Percentiles rank a stretch among this genome's conserved stretches.
These are phyloP conservation scores for Zanthoxylum bungeanum DNA, from an alignment of 345 rosid genomes.

Conservation along the genomic window DNA sequence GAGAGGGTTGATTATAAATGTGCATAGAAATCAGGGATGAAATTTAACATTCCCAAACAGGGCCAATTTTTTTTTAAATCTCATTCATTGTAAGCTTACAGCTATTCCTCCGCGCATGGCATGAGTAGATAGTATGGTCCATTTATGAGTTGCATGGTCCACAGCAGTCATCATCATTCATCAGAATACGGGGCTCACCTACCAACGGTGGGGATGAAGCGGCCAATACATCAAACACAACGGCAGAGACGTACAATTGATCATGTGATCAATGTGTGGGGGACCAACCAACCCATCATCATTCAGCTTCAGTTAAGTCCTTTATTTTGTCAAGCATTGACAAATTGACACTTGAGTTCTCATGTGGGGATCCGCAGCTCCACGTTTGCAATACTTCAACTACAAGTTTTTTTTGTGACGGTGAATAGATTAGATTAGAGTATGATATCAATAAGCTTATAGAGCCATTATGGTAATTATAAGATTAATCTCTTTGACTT, in stretches of 20 bases:
- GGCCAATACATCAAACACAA: background rate
- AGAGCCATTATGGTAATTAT: background rate
- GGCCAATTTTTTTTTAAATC: background rate
- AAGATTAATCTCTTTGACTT: background rate
- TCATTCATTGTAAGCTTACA: background rate
- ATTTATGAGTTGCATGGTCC: background rate
- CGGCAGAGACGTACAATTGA: background rate
- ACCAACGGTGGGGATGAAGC: background rate
- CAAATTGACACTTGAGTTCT: background rate
- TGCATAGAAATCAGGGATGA: no score
- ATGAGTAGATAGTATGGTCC: background rate
- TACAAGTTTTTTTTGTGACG: background rate
- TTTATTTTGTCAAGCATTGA: no score
- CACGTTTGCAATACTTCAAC: background rate
- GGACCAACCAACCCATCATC: slow-evolving; percentile 3
- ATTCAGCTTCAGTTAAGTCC: no score
- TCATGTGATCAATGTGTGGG: background rate
- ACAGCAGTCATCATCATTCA: background rate
- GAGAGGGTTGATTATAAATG: no score
- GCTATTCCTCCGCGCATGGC: background rate
- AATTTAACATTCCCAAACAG: background rate
- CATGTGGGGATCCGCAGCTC: slow-evolving; percentile 15
- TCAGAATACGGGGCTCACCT: background rate
- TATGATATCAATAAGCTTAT: background rate
- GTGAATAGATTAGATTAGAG: background rate